Base-by-base conservation (phyloP, 2,329 filamentous ascomycete species). In the Sporothrix curviconia region DNA sequence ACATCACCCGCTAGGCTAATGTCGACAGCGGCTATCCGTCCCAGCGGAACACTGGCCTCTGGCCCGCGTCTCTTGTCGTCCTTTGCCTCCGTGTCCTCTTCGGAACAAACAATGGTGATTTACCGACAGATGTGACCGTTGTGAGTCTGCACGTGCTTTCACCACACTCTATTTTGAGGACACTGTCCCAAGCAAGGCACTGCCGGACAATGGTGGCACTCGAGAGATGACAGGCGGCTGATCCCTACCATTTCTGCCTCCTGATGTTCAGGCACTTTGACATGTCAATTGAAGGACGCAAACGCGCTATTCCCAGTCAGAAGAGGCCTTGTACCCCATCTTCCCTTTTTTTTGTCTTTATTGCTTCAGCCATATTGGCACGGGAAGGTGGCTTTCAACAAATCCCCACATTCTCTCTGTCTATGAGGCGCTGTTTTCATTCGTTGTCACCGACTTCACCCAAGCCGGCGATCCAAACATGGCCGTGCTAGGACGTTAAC, bases 341-440 rank as follows among this genome's bases (percentile, higher is more conserved):
- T 47, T 9, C 39, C 17, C 25, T 43, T 19, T 40, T 36, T 32
- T 46, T 43, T 30, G 28, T 17, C 25, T 42, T 42, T 32, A 54
- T 42, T 57, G 37, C 56, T 58, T 55, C 56, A 58, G 50, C 56
- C 47, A 57, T 52, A 50, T 54, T 57, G 39, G 19, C 39, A 51
- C 46, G 46, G 55, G 25, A 57, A 39, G 9, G 42, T 42, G 8
- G 3, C 52, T 37, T 44, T 42, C 15, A n/a, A n/a, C n/a, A n/a
- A n/a, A n/a, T n/a, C 24, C 8, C 22, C 25, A 19, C 28, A 40
- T 53, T 32, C 17, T 36, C 40, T 43, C 12, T 24, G n/a, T 25
- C 44, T n/a, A 30, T 42, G 19, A 37, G n/a, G 15, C 25, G 32
- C 22, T 40, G n/a, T 15, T 17, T 28, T 19, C 49, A 17, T 51